These are phyloP conservation scores for Cytospora leucostoma DNA, from an alignment of 2,329 filamentous ascomycete genomes.

Conservation along the genomic window DNA sequence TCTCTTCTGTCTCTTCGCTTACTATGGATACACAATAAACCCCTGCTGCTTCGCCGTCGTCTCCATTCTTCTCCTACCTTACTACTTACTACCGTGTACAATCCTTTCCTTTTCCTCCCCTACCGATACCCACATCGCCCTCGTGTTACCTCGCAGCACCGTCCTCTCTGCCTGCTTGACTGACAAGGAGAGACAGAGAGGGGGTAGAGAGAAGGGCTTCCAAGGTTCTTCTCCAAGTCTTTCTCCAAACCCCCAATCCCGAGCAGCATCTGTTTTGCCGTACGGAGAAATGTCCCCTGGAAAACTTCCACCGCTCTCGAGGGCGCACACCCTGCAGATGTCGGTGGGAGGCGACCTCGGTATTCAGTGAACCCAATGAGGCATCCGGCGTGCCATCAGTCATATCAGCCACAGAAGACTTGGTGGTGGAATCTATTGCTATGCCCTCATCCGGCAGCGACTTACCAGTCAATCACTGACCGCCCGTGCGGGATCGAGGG, in stretches of 20 bases:
- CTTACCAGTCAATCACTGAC: neutral
- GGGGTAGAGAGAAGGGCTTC: too few relatives aligned
- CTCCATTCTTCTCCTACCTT: constrained; percentile 1
- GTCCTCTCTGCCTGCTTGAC: neutral
- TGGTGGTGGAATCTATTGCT: neutral
- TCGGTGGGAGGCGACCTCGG: neutral
- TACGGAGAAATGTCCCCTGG: neutral
- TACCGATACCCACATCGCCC: neutral
- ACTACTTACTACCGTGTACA: neutral
- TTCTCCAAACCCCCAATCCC: neutral
- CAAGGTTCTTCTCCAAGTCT: neutral
- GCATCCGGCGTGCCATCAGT: neutral
- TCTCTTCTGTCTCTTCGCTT: neutral
- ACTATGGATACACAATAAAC: neutral
- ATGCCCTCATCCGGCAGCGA: neutral
- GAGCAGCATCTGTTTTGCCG: neutral
- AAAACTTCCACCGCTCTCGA: neutral
- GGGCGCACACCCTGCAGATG: neutral
- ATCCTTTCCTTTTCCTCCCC: neutral
- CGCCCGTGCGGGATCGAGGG: neutral
- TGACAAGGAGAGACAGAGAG: too few relatives aligned
- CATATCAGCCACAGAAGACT: neutral
- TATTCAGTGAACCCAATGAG: neutral
- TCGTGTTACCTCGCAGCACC: neutral
- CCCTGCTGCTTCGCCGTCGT: neutral